Evolutionary conservation across 73 alveolate species (phyloP).

Genomic region (Blepharisma stoltei): DNA sequence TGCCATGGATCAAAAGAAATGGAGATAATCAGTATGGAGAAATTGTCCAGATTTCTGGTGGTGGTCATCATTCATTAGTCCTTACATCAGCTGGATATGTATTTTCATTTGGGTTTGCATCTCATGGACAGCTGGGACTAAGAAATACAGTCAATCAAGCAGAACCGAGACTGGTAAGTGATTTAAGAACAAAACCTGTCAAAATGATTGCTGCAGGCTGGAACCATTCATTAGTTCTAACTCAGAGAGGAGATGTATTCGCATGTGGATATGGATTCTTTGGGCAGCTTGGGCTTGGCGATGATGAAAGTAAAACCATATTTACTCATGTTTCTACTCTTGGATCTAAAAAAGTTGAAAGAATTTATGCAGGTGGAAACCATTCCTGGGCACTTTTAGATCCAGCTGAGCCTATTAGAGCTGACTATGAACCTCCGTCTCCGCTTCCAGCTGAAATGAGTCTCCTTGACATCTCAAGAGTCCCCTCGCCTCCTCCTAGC

Average conservation of each 20-base stretch:
- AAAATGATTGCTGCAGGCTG: conserved; percentile 94
- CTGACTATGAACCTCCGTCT: conserved; percentile 58
- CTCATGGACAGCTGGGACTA: conserved; percentile 93
- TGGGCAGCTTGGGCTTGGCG: conserved; percentile 90
- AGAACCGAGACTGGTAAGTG: conserved; percentile 80
- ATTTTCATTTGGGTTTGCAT: conserved; percentile 93
- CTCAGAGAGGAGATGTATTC: conserved; percentile 81
- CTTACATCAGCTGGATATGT: conserved; percentile 86
- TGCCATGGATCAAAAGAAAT: conserved; percentile 19
- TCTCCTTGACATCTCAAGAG: neutral
- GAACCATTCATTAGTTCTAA: conserved; percentile 91
- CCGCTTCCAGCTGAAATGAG: conserved; percentile 36
- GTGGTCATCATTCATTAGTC: conserved; percentile 92
- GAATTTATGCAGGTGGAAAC: conserved; percentile 94
- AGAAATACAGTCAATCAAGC: conserved; percentile 81
- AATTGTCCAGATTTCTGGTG: conserved; percentile 80
- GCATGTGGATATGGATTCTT: conserved; percentile 91
- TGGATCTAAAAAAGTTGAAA: conserved; percentile 72
- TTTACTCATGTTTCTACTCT: conserved; percentile 73
- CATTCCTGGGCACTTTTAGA: conserved; percentile 96
- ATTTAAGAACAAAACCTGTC: conserved; percentile 64
- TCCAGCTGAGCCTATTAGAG: conserved; percentile 77
- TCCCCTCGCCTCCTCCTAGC: neutral
- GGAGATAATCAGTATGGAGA: conserved; percentile 27
- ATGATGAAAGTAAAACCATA: conserved; percentile 69